Percentiles rank a stretch among this genome's conserved stretches.
Conservation (phyloP, 202 grass and related monocot species). For the Cymbopogon flexuosus region DNA sequence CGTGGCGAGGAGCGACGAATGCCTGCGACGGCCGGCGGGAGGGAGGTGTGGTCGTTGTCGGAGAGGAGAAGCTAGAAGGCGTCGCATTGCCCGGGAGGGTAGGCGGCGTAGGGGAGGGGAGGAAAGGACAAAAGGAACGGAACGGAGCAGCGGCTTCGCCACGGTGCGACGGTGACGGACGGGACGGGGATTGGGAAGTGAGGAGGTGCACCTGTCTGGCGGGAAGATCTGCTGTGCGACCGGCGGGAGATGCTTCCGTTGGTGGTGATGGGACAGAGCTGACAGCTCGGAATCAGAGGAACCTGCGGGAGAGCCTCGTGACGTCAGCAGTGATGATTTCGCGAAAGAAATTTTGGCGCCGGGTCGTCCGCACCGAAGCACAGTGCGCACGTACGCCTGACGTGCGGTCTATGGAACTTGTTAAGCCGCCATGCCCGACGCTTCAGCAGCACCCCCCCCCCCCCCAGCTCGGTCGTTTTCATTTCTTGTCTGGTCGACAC, state of each 20-base stretch:
- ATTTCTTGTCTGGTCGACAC: too few relatives aligned
- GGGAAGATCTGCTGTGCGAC: neutral
- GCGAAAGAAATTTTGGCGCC: too few relatives aligned
- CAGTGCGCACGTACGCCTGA: too few relatives aligned
- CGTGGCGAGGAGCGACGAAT: neutral
- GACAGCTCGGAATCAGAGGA: neutral
- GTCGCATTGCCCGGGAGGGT: neutral
- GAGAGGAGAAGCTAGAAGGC: neutral
- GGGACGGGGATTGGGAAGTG: neutral
- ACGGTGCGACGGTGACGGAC: neutral
- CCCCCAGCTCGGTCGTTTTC: too few relatives aligned
- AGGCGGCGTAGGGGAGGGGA: neutral
- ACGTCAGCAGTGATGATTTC: neutral
- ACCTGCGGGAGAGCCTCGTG: neutral
- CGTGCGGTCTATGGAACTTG: too few relatives aligned
- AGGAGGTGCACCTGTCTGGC: neutral
- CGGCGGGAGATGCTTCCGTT: neutral
- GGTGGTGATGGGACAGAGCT: neutral
- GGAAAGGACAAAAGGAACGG: neutral
- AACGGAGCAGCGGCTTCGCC: slow-evolving; percentile 11
- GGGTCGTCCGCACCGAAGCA: too few relatives aligned
- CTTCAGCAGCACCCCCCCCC: too few relatives aligned
- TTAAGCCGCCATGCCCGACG: too few relatives aligned
- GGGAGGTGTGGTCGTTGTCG: neutral
- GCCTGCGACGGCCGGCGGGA: neutral